Percentiles rank a stretch among this genome's conserved stretches.
These are phyloP conservation scores for Euphorbia peplus DNA, from an alignment of 345 rosid species.

Conservation along the genomic window DNA sequence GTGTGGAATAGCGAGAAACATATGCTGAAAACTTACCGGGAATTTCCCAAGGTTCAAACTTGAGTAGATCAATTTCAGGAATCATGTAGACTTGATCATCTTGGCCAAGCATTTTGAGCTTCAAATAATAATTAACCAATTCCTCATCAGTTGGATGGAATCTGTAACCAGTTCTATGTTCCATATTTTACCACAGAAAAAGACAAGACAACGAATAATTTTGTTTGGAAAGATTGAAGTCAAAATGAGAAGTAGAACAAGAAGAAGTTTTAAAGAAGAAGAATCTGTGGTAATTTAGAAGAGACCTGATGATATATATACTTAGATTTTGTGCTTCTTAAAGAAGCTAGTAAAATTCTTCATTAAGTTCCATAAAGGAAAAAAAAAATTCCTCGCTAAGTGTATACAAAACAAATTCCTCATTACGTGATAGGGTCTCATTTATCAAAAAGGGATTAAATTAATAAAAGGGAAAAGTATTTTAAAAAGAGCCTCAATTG, in stretches of 20 bases:
- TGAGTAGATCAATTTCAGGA: not conserved
- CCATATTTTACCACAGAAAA: not conserved
- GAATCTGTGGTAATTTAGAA: not conserved
- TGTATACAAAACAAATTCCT: no score
- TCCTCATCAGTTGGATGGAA: slow-evolving; percentile 11
- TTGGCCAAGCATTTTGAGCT: not conserved
- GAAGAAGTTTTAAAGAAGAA: not conserved
- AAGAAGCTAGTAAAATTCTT: not conserved
- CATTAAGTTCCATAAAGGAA: no score
- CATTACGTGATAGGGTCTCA: no score
- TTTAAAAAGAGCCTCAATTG: no score
- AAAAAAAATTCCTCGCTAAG: not conserved
- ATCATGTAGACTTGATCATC: not conserved
- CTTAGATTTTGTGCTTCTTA: not conserved
- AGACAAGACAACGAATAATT: no score
- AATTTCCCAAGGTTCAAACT: slow-evolving; percentile 8
- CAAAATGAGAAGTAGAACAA: not conserved
- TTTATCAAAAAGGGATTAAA: no score
- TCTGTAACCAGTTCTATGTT: not conserved
- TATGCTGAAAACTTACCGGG: no score
- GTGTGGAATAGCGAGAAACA: no score
- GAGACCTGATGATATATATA: no score
- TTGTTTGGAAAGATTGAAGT: not conserved
- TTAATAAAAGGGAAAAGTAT: no score
- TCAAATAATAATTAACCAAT: not conserved